Evolutionary conservation across 306 rosid genomes (phyloP).

Genomic region (Potentilla sterilis): DNA sequence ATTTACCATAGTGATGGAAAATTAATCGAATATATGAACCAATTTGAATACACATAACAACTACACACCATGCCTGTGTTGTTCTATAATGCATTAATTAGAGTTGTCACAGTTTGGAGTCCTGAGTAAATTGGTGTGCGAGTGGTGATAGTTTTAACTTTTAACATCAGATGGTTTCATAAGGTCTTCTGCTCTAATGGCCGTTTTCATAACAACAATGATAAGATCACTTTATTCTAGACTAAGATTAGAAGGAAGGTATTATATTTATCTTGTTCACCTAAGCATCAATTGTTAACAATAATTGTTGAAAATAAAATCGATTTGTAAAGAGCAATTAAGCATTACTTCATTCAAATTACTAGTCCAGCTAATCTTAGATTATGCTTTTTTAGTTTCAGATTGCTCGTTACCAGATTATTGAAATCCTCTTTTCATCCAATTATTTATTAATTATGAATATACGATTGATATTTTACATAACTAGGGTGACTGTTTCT

Average conservation of each 20-base stretch:
- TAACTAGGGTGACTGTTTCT: not conserved
- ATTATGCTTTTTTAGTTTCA: not conserved
- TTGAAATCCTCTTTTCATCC: not conserved
- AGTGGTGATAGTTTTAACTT: too few species aligned
- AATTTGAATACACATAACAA: not conserved
- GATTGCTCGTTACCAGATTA: not conserved
- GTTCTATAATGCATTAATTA: not conserved
- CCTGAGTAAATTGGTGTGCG: too few species aligned
- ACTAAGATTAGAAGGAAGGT: not conserved
- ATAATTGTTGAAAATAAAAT: not conserved
- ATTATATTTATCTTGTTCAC: not conserved
- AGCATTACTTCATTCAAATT: not conserved
- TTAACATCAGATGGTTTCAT: not conserved
- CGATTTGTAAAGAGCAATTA: not conserved
- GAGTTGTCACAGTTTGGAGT: not conserved
- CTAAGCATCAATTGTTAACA: too few species aligned
- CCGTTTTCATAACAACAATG: not conserved
- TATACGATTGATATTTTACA: not conserved
- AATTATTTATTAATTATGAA: not conserved
- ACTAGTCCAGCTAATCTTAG: not conserved
- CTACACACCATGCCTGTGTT: not conserved
- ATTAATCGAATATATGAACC: not conserved
- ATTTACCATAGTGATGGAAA: not conserved
- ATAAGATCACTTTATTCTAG: not conserved
- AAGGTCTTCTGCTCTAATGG: not conserved